Percentiles rank a stretch among this genome's conserved stretches.
phyloP scores from a whole-genome alignment of 768 basidiomycete species.

The Udeniomyces megalosporus region DNA sequence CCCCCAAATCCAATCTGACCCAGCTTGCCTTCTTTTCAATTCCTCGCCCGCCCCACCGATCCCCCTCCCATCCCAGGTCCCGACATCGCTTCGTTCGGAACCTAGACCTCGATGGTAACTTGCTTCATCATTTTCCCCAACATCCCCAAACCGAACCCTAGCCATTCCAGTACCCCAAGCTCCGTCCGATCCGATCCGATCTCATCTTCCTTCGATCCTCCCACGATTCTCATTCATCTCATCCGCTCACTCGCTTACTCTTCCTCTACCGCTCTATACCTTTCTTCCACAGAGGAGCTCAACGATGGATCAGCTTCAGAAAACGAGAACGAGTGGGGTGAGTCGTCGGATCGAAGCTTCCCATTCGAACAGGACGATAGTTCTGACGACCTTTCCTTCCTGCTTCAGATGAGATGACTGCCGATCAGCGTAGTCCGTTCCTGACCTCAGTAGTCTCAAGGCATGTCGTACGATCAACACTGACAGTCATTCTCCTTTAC shows the following conservation, averaged over 20 bases:
- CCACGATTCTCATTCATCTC: not conserved
- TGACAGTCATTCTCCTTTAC: not conserved
- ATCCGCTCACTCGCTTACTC: not conserved
- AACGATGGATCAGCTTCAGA: conserved; percentile 68
- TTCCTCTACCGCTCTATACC: too few species aligned
- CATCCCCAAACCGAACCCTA: not conserved
- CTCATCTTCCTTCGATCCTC: not conserved
- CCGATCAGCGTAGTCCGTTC: conserved; percentile 56
- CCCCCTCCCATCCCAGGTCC: conserved; percentile 37
- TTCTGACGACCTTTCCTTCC: not conserved
- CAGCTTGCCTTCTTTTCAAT: too few species aligned
- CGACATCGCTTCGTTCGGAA: conserved; percentile 80
- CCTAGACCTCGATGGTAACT: conserved; percentile 47
- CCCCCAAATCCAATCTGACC: too few species aligned
- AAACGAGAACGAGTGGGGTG: conserved; percentile 40
- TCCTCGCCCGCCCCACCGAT: not conserved
- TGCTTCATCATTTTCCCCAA: not conserved
- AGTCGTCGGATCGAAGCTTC: not conserved
- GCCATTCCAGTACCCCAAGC: not conserved
- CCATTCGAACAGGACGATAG: not conserved
- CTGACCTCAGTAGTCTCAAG: not conserved
- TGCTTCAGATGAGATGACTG: conserved; percentile 44
- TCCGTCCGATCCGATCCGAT: not conserved
- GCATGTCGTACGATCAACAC: too few species aligned
- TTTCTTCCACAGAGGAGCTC: conserved; percentile 47